phyloP scores from a whole-genome alignment of 2,329 filamentous ascomycete species.

The Juglanconis oblonga region DNA sequence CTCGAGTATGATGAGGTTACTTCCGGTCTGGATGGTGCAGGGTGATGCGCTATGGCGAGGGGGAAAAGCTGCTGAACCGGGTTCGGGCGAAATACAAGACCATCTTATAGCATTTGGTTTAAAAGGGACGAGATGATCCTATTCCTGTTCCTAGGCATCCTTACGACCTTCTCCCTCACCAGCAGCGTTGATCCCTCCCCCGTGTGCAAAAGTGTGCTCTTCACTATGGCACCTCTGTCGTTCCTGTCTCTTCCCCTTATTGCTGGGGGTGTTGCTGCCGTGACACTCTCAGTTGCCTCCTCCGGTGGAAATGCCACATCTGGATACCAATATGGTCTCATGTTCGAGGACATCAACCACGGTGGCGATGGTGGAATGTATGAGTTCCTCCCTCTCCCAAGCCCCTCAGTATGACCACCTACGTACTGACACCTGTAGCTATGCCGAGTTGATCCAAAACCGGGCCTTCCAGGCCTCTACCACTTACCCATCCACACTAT shows the following conservation, averaged over 20 bases:
- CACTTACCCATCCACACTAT: constrained; percentile 39
- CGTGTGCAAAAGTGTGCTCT: background rate
- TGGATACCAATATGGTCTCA: constrained; percentile 38
- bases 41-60: background rate
- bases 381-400: background rate
- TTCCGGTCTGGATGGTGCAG: background rate
- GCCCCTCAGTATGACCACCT: no score
- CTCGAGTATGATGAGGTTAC: background rate
- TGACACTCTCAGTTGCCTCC: constrained; percentile 20
- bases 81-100: background rate
- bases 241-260: constrained; percentile 10
- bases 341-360: constrained; percentile 59
- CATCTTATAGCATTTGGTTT: background rate
- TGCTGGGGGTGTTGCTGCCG: constrained; percentile 13
- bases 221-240: constrained; percentile 10
- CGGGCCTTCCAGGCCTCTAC: constrained; percentile 62
- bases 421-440: constrained; percentile 28
- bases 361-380: constrained; percentile 66
- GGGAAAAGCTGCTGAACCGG: background rate
- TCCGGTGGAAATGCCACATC: constrained; percentile 36
- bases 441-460: constrained; percentile 69
- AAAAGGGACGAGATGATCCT: constrained; percentile 1
- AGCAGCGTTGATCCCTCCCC: background rate
- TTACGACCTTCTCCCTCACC: background rate
- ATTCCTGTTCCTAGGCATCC: background rate